Conservation (phyloP, 2,329 filamentous ascomycete genomes). For the Coniochaeta ligniaria region DNA sequence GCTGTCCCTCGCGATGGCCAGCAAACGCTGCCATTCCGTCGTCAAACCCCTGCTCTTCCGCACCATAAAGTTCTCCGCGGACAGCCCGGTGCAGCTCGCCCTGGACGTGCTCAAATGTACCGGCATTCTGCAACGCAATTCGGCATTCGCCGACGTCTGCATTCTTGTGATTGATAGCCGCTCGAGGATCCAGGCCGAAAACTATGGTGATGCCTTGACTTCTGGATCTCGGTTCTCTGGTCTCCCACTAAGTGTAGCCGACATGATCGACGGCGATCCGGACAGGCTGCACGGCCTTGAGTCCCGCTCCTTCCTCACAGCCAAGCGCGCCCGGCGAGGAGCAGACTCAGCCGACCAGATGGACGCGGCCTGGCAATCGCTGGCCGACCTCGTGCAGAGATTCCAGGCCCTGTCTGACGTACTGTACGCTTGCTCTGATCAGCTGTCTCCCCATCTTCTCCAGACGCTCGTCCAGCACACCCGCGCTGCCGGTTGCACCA, state of each 20-base stretch:
- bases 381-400: background rate
- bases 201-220: background rate
- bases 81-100: background rate
- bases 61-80: background rate
- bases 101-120: background rate
- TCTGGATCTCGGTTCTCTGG: background rate
- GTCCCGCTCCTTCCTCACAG: background rate
- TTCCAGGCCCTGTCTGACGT: background rate
- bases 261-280: background rate
- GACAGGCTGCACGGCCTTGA: background rate
- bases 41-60: background rate
- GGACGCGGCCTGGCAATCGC: background rate
- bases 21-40: background rate
- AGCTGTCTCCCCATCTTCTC: background rate
- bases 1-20: background rate
- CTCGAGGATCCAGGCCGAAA: background rate
- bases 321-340: background rate
- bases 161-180: background rate
- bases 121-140: background rate
- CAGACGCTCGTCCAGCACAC: background rate
- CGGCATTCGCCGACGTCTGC: background rate
- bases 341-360: background rate
- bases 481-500: background rate
- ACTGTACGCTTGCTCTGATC: background rate
- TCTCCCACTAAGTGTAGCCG: background rate